phyloP scores from a whole-genome alignment of 2,329 filamentous ascomycete species.

The Pseudocercospora fuligena region DNA sequence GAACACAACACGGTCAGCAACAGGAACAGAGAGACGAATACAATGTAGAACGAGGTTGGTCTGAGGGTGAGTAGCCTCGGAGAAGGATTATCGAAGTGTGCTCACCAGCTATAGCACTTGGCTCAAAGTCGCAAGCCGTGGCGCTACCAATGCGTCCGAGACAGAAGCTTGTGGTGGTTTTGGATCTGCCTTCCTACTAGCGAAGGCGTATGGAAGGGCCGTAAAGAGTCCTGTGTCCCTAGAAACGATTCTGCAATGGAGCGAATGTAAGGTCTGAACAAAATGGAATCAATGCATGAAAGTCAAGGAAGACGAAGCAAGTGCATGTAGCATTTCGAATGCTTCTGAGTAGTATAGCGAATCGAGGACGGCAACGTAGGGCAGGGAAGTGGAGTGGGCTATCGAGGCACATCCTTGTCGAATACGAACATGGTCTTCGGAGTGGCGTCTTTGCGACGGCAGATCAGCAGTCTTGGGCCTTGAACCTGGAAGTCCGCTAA shows the following conservation, averaged over 20 bases:
- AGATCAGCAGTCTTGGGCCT: constrained; percentile 13
- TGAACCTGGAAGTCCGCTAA: background rate
- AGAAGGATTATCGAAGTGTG: constrained; percentile 6
- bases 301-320: background rate
- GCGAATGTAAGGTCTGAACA: background rate
- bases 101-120: constrained; percentile 4
- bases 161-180: background rate
- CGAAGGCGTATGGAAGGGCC: background rate
- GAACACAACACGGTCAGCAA: background rate
- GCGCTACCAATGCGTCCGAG: constrained; percentile 1
- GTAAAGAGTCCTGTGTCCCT: background rate
- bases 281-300: background rate
- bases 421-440: constrained; percentile 16
- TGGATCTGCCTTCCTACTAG: background rate
- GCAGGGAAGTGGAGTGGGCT: constrained; percentile 14
- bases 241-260: background rate
- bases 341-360: background rate
- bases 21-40: background rate
- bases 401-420: constrained; percentile 7
- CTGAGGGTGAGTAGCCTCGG: constrained; percentile 7
- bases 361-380: background rate
- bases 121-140: constrained; percentile 4
- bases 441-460: constrained; percentile 6
- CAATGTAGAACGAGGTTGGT: background rate
- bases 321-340: background rate